Evolutionary conservation across 805 yeast species (phyloP), one percentile per base, ranked within the genome.

Genomic region (Candida koratica): DNA sequence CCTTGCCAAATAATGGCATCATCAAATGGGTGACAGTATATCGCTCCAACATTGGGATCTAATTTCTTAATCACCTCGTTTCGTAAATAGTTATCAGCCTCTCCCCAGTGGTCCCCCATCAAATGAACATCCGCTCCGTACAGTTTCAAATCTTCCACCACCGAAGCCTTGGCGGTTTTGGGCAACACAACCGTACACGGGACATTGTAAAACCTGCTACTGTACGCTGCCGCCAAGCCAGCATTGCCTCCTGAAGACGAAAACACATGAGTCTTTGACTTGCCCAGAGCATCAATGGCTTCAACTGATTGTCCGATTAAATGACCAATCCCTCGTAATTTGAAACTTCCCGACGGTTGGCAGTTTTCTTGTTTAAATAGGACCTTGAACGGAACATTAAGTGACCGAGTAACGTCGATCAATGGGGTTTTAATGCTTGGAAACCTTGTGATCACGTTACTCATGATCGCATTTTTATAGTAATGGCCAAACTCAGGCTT

Each of bases 331-430:
- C 81, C 81, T 46, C 81, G 58, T 14, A 75, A 58, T 52, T 76
- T 76, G 57, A 75, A 76, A 38, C 77, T 69, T 1, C 80, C 80
- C 9, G 77, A 64, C 5, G 81, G 81, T 46, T 76, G 81, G 19
- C 68, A 62, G 34, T 57, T 61, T 45, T 77, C 81, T 42, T 69
- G 64, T 43, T 76, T 76, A 37, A 75, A 55, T 23, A 65, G 57
- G 1, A 74, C 54, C 9, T 64, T 55, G 41, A 71, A 65, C 15
- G 55, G 51, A 40, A 61, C 38, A 40, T 46, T 6, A 46, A 64
- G 35, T 33, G 45, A 17, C 25, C 50, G 11, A n/a, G 65, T 50
- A 38, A 62, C 63, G 36, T 62, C 71, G 1, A 59, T 55, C 19
- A 71, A 48, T 0, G 71, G 62, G 0, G 75, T 68, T 25, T 52